A percentile compares a stretch with the other conserved stretches of the same genome.
Conservation (phyloP, 1,284 basidiomycete genomes). For the Boletus smithii region DNA sequence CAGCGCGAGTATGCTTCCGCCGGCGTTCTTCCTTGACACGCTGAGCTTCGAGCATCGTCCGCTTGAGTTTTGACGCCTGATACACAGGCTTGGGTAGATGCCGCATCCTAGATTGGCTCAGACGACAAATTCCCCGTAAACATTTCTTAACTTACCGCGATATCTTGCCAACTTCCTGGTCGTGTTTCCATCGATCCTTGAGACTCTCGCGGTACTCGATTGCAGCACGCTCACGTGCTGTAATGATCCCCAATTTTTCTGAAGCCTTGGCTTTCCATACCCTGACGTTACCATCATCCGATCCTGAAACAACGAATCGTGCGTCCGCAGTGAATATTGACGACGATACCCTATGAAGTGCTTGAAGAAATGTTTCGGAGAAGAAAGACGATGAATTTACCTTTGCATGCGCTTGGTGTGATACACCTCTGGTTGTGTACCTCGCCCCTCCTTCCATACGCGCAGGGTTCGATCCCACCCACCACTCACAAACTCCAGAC, state of each 20-base stretch:
- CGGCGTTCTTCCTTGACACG: slow-evolving; percentile 93
- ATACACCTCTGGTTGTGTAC: slow-evolving; percentile 86
- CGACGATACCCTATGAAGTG: slow-evolving; percentile 57
- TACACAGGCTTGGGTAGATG: slow-evolving; percentile 91
- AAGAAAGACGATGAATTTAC: slow-evolving; percentile 37
- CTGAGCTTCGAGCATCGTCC: slow-evolving; percentile 88
- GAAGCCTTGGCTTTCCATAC: slow-evolving; percentile 96
- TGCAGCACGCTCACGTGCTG: slow-evolving; percentile 87
- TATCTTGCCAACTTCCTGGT: slow-evolving; percentile 80
- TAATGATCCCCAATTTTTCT: slow-evolving; percentile 89
- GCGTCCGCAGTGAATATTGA: slow-evolving; percentile 87
- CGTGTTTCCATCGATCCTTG: slow-evolving; percentile 85
- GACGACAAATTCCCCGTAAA: slow-evolving; percentile 2
- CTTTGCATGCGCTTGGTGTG: slow-evolving; percentile 99
- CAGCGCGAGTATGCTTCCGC: slow-evolving; percentile 81
- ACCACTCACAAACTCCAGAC: slow-evolving; percentile 93
- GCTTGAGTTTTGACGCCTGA: slow-evolving; percentile 84
- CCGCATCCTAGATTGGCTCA: slow-evolving; percentile 56
- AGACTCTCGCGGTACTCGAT: slow-evolving; percentile 92
- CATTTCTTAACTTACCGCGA: slow-evolving; percentile 53
- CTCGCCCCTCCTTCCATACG: slow-evolving; percentile 89
- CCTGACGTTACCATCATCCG: slow-evolving; percentile 95
- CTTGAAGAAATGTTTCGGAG: slow-evolving; percentile 19
- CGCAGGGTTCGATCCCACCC: slow-evolving; percentile 95
- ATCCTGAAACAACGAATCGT: slow-evolving; percentile 90